These are phyloP conservation scores for Rhododendron henanense DNA, from an alignment of 148 eudicot genomes.

Conservation along the genomic window DNA sequence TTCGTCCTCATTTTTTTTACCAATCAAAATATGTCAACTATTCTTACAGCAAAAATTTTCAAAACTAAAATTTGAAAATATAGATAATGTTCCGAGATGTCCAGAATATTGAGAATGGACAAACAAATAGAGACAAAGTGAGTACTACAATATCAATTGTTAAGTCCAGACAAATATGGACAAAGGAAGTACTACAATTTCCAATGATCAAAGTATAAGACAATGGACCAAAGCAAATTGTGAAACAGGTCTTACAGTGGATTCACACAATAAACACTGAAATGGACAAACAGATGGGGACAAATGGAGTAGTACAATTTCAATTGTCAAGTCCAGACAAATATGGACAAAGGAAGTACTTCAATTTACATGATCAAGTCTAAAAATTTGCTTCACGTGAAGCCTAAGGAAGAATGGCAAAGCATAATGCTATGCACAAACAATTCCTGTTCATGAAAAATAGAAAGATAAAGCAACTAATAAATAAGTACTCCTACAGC, in stretches of 20 bases:
- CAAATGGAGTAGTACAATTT: too few relatives aligned
- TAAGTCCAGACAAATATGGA: not conserved
- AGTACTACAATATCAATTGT: not conserved
- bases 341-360: not conserved
- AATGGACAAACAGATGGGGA: too few relatives aligned
- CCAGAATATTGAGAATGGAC: not conserved
- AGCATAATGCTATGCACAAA: not conserved
- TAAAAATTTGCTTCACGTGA: not conserved
- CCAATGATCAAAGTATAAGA: too few relatives aligned
- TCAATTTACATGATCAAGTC: not conserved
- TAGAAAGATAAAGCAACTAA: not conserved
- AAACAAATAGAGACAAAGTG: not conserved
- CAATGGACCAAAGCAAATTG: too few relatives aligned
- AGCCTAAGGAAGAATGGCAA: not conserved
- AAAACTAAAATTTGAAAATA: not conserved
- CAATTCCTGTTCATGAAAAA: not conserved
- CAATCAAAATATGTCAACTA: not conserved
- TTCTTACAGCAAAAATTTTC: not conserved
- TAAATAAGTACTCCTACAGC: not conserved
- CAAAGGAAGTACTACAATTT: not conserved
- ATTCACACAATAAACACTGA: too few relatives aligned
- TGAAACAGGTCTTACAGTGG: too few relatives aligned
- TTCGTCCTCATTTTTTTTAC: not conserved
- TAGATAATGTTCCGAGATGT: not conserved
- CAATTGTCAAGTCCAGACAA: too few relatives aligned